Conservation (phyloP, 108 stramenopile genomes). For the Skeletonema grethae region DNA sequence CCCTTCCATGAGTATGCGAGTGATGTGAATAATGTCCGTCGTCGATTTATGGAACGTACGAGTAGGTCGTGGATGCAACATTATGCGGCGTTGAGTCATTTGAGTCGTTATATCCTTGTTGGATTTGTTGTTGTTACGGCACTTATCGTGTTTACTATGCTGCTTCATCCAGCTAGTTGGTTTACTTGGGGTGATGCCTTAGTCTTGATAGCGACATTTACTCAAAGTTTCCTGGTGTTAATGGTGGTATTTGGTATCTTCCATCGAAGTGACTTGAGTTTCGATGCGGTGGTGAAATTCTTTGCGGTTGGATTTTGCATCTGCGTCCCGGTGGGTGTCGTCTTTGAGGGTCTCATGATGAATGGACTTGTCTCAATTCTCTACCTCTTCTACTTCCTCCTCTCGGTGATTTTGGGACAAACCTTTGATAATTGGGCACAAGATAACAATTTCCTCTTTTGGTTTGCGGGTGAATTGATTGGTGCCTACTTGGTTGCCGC, state of each 20-base stretch:
- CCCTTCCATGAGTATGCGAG: conserved; percentile 86
- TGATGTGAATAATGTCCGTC: conserved; percentile 72
- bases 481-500: conserved; percentile 87
- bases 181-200: conserved; percentile 80
- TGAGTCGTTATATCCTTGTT: conserved; percentile 74
- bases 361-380: conserved; percentile 52
- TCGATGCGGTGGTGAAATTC: conserved; percentile 88
- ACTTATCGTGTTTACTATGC: conserved; percentile 52
- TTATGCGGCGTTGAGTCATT: conserved; percentile 66
- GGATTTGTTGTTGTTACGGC: conserved; percentile 39
- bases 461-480: conserved; percentile 74
- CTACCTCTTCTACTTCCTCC: conserved; percentile 52
- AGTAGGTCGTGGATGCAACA: conserved; percentile 70
- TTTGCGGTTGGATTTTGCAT: conserved; percentile 85
- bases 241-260: conserved; percentile 84
- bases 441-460: conserved; percentile 57
- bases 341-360: conserved; percentile 73
- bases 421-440: conserved; percentile 56
- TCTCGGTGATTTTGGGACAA: conserved; percentile 49
- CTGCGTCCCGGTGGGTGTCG: conserved; percentile 74
- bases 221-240: conserved; percentile 76
- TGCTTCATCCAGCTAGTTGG: conserved; percentile 64
- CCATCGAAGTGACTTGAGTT: conserved; percentile 85
- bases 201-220: conserved; percentile 75
- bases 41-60: conserved; percentile 66